Evolutionary conservation across 2,329 filamentous ascomycete genomes (phyloP), one percentile per base, ranked within the genome.

Genomic region (Aaosphaeria arxii): DNA sequence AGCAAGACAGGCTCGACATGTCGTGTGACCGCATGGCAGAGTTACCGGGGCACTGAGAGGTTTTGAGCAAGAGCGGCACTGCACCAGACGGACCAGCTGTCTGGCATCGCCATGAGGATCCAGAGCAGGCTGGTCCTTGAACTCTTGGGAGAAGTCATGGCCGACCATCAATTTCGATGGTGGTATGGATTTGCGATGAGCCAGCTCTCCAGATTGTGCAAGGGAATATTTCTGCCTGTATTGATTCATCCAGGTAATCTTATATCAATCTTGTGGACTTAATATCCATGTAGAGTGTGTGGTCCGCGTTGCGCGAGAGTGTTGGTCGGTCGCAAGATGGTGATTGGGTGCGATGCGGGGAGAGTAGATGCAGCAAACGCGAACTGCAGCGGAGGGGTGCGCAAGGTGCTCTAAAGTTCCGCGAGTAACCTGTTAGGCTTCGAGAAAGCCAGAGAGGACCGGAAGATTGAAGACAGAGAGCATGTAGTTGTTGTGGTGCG

Each of bases 1-100:
- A 1, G 91, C 91, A 1, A 95, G 71, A 69, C 91, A 96, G 43
- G 70, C 68, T 60, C 80, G 84, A 72, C 91, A 96, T 7, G 95
- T 70, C 7, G 85, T 86, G 62, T 86, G 83, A 30, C 91, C 90
- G 66, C 91, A 96, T 5, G 91, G 90, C 4, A 96, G 74, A 0
- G 88, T 88, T 48, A 90, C 78, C 5, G 91, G 88, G 6, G 82
- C 77, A 41, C 72, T 76, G 30, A 94, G 74, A 1, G 87, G 85
- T 40, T 74, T 75, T 4, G 85, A 88, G 68, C 91, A 96, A 53
- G 80, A 74, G 7, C 79, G 79, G 66, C 91, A 96, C 71, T 95
- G 89, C 45, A 94, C 78, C 38, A 94, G 74, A 40, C 85, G 85
- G 52, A 95, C 77, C 46, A 91, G 75, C 48, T 81, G 74, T 54